Conservation (phyloP, 192 early-diverging fungal species). For the Coemansia sp. region DNA sequence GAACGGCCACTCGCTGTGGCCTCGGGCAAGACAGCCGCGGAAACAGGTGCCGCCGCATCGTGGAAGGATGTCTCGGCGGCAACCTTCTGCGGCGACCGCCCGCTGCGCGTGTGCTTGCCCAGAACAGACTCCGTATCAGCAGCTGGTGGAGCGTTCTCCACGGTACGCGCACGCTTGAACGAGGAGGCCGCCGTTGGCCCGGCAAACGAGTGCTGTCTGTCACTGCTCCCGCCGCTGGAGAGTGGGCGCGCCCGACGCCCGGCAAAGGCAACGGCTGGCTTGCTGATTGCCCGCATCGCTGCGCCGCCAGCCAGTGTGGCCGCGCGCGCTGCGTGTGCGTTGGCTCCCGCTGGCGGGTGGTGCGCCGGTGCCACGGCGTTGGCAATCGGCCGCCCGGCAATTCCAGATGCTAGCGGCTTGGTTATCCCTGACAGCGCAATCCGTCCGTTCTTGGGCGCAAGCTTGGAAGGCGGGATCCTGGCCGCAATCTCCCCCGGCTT, state of each 20-base stretch:
- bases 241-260: conserved; percentile 22
- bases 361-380: neutral
- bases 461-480: conserved; percentile 10
- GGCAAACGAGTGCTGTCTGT: neutral
- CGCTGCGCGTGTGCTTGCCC: conserved; percentile 52
- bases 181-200: neutral
- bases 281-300: conserved; percentile 32
- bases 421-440: conserved; percentile 7
- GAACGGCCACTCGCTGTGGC: no score
- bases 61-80: no score
- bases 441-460: conserved; percentile 4
- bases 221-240: neutral
- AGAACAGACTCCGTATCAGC: conserved; percentile 5
- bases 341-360: conserved; percentile 6
- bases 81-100: conserved; percentile 3
- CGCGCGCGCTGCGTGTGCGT: neutral
- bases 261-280: conserved; percentile 28
- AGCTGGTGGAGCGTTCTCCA: neutral
- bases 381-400: neutral
- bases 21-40: neutral
- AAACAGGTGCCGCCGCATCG: neutral
- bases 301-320: conserved; percentile 2
- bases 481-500: conserved; percentile 31
- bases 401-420: conserved; percentile 8
- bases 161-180: conserved; percentile 24